Conservation (phyloP, 345 rosid species). For the Salix udensis region DNA sequence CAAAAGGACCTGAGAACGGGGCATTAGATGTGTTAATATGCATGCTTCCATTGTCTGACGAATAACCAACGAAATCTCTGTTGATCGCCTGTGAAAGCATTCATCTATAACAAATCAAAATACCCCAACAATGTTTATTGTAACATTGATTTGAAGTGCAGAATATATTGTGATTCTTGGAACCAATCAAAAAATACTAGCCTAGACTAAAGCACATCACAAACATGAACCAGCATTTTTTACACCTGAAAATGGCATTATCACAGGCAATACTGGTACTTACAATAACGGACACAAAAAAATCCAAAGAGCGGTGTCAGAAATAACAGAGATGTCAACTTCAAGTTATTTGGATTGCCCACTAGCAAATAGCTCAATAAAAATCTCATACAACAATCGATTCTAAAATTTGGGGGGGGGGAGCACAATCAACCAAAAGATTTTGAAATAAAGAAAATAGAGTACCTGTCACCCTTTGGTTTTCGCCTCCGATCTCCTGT, state of each 20-base stretch:
- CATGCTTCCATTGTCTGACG: conserved; percentile 96
- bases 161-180: neutral
- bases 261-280: neutral
- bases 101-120: neutral
- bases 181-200: neutral
- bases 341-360: too few species aligned
- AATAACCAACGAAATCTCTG: conserved; percentile 82
- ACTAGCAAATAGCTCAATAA: too few species aligned
- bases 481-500: conserved; percentile 85
- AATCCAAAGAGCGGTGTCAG: too few species aligned
- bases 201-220: neutral
- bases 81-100: conserved; percentile 59
- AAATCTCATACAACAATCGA: neutral
- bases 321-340: too few species aligned
- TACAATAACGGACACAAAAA: too few species aligned
- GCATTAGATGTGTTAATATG: conserved; percentile 75
- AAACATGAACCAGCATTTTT: neutral
- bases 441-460: neutral
- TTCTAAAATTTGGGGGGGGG: neutral
- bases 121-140: neutral
- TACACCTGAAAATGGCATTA: neutral
- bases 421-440: neutral
- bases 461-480: conserved; percentile 79
- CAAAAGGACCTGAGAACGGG: conserved; percentile 78
- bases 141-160: neutral